phyloP scores from a whole-genome alignment of 257 asterid genomes.

The Gynochthodes officinalis region DNA sequence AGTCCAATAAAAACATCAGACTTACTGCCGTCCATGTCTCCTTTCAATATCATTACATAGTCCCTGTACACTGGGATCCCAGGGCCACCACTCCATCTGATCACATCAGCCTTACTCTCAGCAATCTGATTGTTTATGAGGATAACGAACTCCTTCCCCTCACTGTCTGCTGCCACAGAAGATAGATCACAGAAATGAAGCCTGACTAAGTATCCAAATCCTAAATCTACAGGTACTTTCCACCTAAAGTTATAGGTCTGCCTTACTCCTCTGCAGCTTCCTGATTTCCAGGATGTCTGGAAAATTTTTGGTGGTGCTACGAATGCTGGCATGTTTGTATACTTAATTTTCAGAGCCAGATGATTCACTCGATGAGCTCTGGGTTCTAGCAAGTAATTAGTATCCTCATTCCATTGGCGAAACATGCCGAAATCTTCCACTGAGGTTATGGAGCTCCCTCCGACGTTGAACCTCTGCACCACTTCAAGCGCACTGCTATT shows the following conservation, averaged over 20 bases:
- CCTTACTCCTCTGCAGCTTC: neutral
- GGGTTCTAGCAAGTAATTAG: conserved; percentile 33
- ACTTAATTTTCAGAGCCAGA: conserved; percentile 14
- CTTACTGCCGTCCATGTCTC: neutral
- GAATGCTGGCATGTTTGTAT: conserved; percentile 9
- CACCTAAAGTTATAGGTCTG: neutral
- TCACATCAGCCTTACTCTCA: neutral
- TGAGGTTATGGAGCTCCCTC: conserved; percentile 43
- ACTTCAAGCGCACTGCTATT: conserved; percentile 48
- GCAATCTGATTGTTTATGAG: conserved; percentile 14
- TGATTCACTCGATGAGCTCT: conserved; percentile 23
- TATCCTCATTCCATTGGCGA: conserved; percentile 46
- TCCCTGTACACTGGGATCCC: conserved; percentile 17
- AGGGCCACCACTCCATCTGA: conserved; percentile 6
- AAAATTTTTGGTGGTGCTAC: conserved; percentile 35
- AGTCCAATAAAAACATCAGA: conserved; percentile 4
- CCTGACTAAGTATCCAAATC: conserved; percentile 13
- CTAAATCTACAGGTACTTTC: conserved; percentile 7
- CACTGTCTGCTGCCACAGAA: neutral
- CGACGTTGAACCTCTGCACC: conserved; percentile 47
- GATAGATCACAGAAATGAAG: conserved; percentile 7
- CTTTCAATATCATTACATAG: neutral
- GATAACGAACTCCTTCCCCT: neutral
- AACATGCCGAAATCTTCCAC: conserved; percentile 46
- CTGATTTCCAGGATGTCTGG: conserved; percentile 32